phyloP scores from a whole-genome alignment of 129 eudicot genomes.

The Tagetes patula region DNA sequence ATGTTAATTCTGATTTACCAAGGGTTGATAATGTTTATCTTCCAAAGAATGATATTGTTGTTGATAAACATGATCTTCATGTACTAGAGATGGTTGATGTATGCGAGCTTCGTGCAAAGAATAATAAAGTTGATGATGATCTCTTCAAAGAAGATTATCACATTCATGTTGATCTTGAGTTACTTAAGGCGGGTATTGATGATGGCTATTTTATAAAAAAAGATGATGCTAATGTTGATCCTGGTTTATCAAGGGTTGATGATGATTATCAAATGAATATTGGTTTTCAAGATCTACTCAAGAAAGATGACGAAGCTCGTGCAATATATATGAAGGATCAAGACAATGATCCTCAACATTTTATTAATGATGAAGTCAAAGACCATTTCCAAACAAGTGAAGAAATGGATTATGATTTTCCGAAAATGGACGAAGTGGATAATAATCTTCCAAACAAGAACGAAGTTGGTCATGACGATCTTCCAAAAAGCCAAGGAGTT shows the following conservation, averaged over 20 bases:
- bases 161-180: not conserved
- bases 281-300: not conserved
- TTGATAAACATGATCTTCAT: not conserved
- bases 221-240: not conserved
- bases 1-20: no score
- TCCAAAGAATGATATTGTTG: not conserved
- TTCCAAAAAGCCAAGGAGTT: no score
- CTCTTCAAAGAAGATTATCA: not conserved
- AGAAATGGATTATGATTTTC: not conserved
- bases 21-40: no score
- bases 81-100: slow-evolving; percentile 9
- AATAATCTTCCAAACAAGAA: not conserved
- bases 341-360: not conserved
- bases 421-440: not conserved
- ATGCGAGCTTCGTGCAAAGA: not conserved
- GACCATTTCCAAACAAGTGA: not conserved
- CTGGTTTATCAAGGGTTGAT: not conserved
- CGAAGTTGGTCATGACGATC: not conserved
- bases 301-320: not conserved
- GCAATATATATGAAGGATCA: not conserved
- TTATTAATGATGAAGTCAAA: not conserved
- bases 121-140: not conserved
- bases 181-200: not conserved
- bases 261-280: not conserved
- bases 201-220: not conserved